phyloP scores from a whole-genome alignment of 2,329 filamentous ascomycete species.

The Cryoendolithus antarcticus region DNA sequence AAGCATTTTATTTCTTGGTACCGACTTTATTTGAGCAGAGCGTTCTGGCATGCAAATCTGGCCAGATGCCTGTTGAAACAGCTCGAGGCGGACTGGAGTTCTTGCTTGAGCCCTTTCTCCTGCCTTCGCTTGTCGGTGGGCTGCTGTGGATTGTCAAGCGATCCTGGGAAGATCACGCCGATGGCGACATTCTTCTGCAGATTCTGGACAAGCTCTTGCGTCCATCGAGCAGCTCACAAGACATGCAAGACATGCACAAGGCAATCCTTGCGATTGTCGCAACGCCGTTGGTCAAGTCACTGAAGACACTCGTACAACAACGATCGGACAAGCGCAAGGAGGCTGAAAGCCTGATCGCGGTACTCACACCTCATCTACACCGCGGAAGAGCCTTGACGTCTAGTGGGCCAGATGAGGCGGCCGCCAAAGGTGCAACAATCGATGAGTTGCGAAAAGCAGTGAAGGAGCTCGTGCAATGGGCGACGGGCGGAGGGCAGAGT shows the following conservation, averaged over 20 bases:
- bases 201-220: constrained; percentile 62
- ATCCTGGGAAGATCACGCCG: constrained; percentile 50
- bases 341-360: constrained; percentile 51
- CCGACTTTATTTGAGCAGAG: constrained; percentile 68
- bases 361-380: constrained; percentile 46
- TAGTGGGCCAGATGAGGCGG: constrained; percentile 45
- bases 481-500: constrained; percentile 34
- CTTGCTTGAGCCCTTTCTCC: constrained; percentile 64
- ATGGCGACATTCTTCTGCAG: constrained; percentile 57
- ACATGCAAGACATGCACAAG: constrained; percentile 58
- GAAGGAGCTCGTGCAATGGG: constrained; percentile 52
- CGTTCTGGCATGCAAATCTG: constrained; percentile 54
- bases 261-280: constrained; percentile 62
- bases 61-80: constrained; percentile 53
- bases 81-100: constrained; percentile 69
- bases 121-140: constrained; percentile 66
- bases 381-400: constrained; percentile 50
- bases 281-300: constrained; percentile 53
- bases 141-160: constrained; percentile 60
- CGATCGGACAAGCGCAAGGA: constrained; percentile 58
- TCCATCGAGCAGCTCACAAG: constrained; percentile 56
- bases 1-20: constrained; percentile 69
- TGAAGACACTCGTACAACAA: constrained; percentile 53
- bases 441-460: constrained; percentile 1
- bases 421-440: constrained; percentile 51